These are phyloP conservation scores for Paraphoma chrysanthemicola DNA, from an alignment of 2,329 filamentous ascomycete genomes.

Conservation along the genomic window DNA sequence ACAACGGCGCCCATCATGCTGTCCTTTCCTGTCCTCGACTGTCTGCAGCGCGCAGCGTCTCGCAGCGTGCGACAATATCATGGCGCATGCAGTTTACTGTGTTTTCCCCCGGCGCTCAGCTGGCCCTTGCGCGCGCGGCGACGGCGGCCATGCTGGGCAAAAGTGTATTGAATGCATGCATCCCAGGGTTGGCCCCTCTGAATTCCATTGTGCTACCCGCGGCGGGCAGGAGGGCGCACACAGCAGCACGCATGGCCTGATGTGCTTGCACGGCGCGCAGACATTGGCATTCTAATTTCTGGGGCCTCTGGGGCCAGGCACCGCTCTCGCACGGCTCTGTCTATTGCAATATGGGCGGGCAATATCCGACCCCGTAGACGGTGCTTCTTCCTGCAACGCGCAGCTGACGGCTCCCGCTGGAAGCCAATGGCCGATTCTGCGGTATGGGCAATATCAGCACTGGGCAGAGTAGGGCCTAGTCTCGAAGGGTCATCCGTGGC, in stretches of 20 bases:
- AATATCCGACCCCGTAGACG: constrained; percentile 5
- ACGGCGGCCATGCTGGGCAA: neutral
- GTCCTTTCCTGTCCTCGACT: neutral
- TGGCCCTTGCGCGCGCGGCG: neutral
- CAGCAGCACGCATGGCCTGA: constrained; percentile 26
- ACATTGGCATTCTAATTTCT: constrained; percentile 6
- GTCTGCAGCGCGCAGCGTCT: no score
- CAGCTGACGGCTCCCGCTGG: constrained; percentile 17
- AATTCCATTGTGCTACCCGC: constrained; percentile 19
- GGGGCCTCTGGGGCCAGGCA: neutral
- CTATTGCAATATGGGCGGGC: constrained; percentile 11
- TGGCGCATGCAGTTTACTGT: neutral
- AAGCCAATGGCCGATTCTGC: constrained; percentile 27
- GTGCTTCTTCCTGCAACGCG: constrained; percentile 10
- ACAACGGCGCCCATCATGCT: neutral
- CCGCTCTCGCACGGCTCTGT: neutral
- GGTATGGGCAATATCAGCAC: constrained; percentile 13
- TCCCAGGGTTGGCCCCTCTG: constrained; percentile 5
- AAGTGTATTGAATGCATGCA: neutral
- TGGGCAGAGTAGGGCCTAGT: constrained; percentile 4
- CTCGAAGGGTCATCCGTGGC: constrained; percentile 15
- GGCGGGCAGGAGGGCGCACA: constrained; percentile 16
- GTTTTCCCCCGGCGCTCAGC: neutral
- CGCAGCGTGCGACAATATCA: no score
- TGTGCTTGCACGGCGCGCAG: constrained; percentile 2